Evolutionary conservation across 2,329 filamentous ascomycete genomes (phyloP).

Genomic region (Pseudocercospora pini-densiflorae): DNA sequence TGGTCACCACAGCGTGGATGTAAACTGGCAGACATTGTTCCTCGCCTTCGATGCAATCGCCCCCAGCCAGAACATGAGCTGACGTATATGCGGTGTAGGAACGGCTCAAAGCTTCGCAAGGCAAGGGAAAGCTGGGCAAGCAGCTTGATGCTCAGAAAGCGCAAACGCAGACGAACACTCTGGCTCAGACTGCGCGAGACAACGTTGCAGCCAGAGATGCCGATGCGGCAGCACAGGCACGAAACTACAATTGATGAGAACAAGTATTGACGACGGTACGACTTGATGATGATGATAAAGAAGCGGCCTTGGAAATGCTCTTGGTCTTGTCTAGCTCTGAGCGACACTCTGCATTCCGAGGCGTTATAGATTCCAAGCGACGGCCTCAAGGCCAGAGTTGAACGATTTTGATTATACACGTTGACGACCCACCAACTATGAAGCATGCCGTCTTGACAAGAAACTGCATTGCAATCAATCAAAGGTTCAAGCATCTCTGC

Average conservation of each 20-base stretch:
- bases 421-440: too few species aligned
- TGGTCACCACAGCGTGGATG: not conserved
- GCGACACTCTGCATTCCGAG: not conserved
- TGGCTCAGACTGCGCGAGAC: constrained; percentile 69
- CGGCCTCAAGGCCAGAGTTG: not conserved
- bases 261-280: not conserved
- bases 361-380: not conserved
- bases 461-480: too few species aligned
- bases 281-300: not conserved
- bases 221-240: constrained; percentile 63
- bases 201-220: constrained; percentile 70
- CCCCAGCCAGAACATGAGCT: not conserved
- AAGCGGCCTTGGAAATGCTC: not conserved
- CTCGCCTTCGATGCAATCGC: not conserved
- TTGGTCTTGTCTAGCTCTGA: not conserved
- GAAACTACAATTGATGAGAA: constrained; percentile 50
- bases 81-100: constrained; percentile 54
- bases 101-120: constrained; percentile 64
- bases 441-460: too few species aligned
- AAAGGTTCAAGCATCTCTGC: too few species aligned
- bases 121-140: constrained; percentile 69
- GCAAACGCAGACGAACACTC: constrained; percentile 69
- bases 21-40: not conserved
- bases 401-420: not conserved
- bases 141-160: constrained; percentile 77